A percentile compares a stretch with the other conserved stretches of the same genome.
Evolutionary conservation across 148 eudicot species (phyloP).

Genomic region (Linanthus parryae): DNA sequence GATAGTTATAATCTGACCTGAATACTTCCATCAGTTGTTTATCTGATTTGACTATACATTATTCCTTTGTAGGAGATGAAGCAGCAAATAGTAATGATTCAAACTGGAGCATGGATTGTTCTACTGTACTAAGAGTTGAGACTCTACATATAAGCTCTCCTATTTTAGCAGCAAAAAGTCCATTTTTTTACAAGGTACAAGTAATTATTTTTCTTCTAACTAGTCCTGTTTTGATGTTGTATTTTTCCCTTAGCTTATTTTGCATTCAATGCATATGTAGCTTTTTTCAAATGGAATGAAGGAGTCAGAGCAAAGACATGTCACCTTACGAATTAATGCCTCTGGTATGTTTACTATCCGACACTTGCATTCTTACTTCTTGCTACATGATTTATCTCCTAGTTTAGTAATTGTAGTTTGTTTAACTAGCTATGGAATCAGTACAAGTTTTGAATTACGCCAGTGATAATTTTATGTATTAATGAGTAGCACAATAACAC

Average conservation of each 20-base stretch:
- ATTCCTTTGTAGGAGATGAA: slow-evolving; percentile 81
- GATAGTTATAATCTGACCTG: too few species aligned
- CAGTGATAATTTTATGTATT: too few species aligned
- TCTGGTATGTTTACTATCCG: slow-evolving; percentile 46
- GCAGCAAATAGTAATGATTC: slow-evolving; percentile 69
- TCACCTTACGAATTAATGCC: slow-evolving; percentile 76
- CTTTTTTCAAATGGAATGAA: slow-evolving; percentile 95
- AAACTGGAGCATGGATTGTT: slow-evolving; percentile 75
- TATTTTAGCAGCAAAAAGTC: slow-evolving; percentile 95
- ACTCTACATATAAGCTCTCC: slow-evolving; percentile 95
- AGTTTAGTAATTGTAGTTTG: too few species aligned
- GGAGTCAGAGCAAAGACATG: slow-evolving; percentile 97
- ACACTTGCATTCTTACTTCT: neutral
- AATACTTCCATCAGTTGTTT: too few species aligned
- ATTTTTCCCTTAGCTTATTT: too few species aligned
- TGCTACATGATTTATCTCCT: slow-evolving; percentile 8
- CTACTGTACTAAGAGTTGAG: slow-evolving; percentile 57
- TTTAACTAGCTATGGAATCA: neutral
- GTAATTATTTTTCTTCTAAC: neutral
- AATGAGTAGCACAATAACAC: too few species aligned
- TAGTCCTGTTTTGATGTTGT: too few species aligned
- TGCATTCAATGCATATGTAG: slow-evolving; percentile 35
- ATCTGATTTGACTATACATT: too few species aligned
- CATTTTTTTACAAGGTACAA: slow-evolving; percentile 86
- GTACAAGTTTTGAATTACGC: too few species aligned